These are phyloP conservation scores for Moesziomyces globuligerus DNA, from an alignment of 1,284 basidiomycete species.

Conservation along the genomic window DNA sequence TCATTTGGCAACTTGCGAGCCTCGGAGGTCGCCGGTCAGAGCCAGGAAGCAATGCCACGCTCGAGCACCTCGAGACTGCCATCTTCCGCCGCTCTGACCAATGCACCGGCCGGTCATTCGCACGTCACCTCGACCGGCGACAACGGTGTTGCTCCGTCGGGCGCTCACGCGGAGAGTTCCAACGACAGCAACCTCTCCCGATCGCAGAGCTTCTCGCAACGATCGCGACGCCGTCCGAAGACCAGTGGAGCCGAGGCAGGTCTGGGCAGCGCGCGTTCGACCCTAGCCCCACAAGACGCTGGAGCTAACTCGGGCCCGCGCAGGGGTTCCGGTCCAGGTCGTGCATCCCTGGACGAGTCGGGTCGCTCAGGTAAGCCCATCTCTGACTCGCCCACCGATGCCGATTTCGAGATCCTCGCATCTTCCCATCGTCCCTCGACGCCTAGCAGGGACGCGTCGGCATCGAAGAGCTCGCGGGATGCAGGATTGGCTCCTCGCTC, in stretches of 20 bases:
- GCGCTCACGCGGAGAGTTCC: neutral
- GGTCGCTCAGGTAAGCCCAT: slow-evolving; percentile 14
- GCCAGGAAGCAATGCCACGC: slow-evolving; percentile 26
- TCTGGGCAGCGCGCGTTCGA: slow-evolving; percentile 9
- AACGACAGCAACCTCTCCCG: slow-evolving; percentile 3
- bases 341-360: slow-evolving; percentile 30
- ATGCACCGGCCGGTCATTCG: neutral
- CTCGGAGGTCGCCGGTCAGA: slow-evolving; percentile 3
- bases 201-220: slow-evolving; percentile 18
- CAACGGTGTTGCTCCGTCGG: neutral
- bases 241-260: slow-evolving; percentile 33
- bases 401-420: slow-evolving; percentile 19
- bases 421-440: slow-evolving; percentile 8
- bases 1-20: slow-evolving; percentile 36
- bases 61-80: slow-evolving; percentile 28
- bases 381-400: slow-evolving; percentile 17
- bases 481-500: neutral
- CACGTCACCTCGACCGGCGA: neutral
- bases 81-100: slow-evolving; percentile 5
- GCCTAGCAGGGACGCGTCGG: slow-evolving; percentile 1
- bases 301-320: neutral
- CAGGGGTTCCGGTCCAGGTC: slow-evolving; percentile 7
- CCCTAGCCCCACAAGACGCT: neutral
- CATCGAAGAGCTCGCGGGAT: slow-evolving; percentile 6
- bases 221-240: slow-evolving; percentile 29